Percentiles rank a stretch among this genome's conserved stretches.
phyloP scores from a whole-genome alignment of 257 asterid genomes.

The Eucommia ulmoides region DNA sequence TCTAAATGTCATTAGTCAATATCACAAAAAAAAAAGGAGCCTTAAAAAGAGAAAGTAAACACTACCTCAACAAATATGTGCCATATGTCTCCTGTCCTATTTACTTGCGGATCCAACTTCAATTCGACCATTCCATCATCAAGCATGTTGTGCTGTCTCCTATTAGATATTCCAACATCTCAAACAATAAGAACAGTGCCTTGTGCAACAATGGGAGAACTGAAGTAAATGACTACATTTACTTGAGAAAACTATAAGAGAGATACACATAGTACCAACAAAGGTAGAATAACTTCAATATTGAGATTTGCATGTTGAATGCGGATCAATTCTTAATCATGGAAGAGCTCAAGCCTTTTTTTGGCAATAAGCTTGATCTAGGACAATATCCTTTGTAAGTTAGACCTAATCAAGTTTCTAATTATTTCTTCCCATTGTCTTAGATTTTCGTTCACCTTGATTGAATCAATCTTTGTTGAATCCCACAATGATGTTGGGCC shows the following conservation, averaged over 20 bases:
- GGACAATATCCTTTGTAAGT: too few relatives aligned
- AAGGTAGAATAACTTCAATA: too few relatives aligned
- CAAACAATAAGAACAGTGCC: conserved; percentile 4
- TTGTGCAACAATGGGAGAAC: background rate
- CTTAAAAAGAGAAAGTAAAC: background rate
- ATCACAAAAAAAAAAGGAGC: background rate
- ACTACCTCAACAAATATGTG: conserved; percentile 85
- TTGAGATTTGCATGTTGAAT: too few relatives aligned
- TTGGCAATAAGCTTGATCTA: too few relatives aligned
- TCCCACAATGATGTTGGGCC: too few relatives aligned
- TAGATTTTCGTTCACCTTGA: too few relatives aligned
- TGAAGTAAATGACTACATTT: background rate
- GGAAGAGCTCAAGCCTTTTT: too few relatives aligned
- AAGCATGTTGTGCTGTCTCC: conserved; percentile 22
- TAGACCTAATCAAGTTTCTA: too few relatives aligned
- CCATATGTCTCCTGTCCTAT: conserved; percentile 92
- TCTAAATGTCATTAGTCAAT: background rate
- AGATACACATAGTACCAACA: too few relatives aligned
- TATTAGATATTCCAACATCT: conserved; percentile 9
- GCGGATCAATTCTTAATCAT: too few relatives aligned
- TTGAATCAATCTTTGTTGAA: too few relatives aligned
- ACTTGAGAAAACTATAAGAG: background rate
- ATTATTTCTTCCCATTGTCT: too few relatives aligned
- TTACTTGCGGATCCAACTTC: conserved; percentile 59
- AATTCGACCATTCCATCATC: conserved; percentile 56